Conservation (phyloP, 768 basidiomycete species). For the Cystofilobasidium capitatum region DNA sequence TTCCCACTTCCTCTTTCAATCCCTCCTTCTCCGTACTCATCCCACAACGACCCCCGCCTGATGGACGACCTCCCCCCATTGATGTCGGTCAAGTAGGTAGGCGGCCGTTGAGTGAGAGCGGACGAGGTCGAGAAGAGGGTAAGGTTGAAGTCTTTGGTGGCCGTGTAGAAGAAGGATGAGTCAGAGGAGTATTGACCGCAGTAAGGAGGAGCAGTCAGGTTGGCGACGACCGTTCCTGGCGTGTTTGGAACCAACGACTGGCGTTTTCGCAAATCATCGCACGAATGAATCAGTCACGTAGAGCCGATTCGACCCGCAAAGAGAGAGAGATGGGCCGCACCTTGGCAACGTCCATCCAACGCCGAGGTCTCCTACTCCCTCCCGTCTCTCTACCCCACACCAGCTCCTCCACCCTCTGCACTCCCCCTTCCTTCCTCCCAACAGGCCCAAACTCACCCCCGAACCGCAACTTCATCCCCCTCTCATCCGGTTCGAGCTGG, state of each 20-base stretch:
- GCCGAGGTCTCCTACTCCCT: too few relatives aligned
- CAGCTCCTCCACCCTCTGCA: neutral
- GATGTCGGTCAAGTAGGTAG: too few relatives aligned
- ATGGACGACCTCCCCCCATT: slow-evolving; percentile 32
- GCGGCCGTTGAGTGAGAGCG: slow-evolving; percentile 6
- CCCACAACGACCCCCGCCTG: slow-evolving; percentile 31
- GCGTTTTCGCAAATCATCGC: neutral
- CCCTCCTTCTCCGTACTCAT: slow-evolving; percentile 14
- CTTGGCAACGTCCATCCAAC: neutral
- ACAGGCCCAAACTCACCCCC: slow-evolving; percentile 26
- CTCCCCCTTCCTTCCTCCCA: slow-evolving; percentile 6
- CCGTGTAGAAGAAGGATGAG: slow-evolving; percentile 87
- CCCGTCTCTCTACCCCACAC: neutral
- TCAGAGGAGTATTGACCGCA: slow-evolving; percentile 44
- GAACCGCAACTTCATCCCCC: slow-evolving; percentile 16
- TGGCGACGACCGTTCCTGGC: slow-evolving; percentile 21
- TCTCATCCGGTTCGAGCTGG: slow-evolving; percentile 5
- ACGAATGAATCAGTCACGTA: neutral
- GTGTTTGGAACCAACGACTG: slow-evolving; percentile 24
- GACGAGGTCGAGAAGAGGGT: slow-evolving; percentile 56
- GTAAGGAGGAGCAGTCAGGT: slow-evolving; percentile 18
- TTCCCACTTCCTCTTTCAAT: slow-evolving; percentile 27
- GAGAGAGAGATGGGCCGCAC: neutral
- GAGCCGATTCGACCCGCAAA: neutral
- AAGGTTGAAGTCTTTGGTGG: slow-evolving; percentile 76